These are phyloP conservation scores for Krasilnikovozyma curviuscula DNA, from an alignment of 768 basidiomycete species.

Conservation along the genomic window DNA sequence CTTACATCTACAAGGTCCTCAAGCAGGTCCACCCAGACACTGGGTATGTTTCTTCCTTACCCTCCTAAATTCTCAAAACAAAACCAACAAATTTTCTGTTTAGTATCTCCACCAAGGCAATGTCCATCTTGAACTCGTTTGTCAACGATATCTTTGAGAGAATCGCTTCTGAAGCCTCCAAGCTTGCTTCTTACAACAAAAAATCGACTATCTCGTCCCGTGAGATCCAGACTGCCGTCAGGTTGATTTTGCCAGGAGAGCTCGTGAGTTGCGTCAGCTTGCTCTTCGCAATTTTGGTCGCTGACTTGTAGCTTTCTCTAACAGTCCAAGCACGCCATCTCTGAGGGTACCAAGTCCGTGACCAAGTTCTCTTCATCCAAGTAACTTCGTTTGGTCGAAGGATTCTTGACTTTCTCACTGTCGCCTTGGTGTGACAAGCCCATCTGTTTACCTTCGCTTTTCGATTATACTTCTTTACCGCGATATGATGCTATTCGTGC, in stretches of 20 bases:
- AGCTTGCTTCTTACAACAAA: slow-evolving; percentile 92
- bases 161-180: slow-evolving; percentile 78
- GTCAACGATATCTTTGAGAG: slow-evolving; percentile 91
- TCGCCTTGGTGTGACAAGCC: no score
- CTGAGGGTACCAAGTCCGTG: slow-evolving; percentile 83
- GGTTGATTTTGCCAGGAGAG: slow-evolving; percentile 90
- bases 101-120: slow-evolving; percentile 56
- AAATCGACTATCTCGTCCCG: slow-evolving; percentile 97
- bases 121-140: slow-evolving; percentile 90
- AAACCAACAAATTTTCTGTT: slow-evolving; percentile 13
- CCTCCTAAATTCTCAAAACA: neutral
- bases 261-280: slow-evolving; percentile 26
- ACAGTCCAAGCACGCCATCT: slow-evolving; percentile 48
- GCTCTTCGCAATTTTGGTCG: neutral
- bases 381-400: no score
- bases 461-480: no score
- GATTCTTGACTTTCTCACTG: no score
- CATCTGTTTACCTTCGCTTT: no score
- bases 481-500: no score
- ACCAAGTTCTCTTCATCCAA: slow-evolving; percentile 38
- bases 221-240: slow-evolving; percentile 92
- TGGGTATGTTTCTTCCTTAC: neutral
- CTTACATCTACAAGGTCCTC: slow-evolving; percentile 14
- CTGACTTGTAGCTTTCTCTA: neutral
- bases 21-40: slow-evolving; percentile 1